These are phyloP conservation scores for Pseudonitzschia pungens DNA, from an alignment of 108 stramenopile genomes.

Conservation along the genomic window DNA sequence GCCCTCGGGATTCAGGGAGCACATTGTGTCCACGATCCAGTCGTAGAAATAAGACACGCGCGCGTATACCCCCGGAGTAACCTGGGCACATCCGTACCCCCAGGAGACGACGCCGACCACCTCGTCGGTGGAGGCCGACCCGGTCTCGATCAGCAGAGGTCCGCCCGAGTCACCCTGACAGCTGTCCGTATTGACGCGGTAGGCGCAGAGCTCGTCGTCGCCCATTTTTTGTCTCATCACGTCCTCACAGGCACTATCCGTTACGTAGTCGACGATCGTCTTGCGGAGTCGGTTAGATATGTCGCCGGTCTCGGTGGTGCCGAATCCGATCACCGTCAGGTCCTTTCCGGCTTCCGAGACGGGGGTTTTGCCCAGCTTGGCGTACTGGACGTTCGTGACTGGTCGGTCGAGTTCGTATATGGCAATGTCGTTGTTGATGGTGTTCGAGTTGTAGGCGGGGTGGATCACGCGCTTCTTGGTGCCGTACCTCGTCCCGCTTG, in stretches of 20 bases:
- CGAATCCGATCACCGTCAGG: constrained; percentile 31
- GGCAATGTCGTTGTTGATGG: not conserved
- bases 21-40: constrained; percentile 62
- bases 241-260: constrained; percentile 27
- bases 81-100: constrained; percentile 33
- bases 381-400: not conserved
- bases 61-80: constrained; percentile 59
- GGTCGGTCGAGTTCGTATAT: not conserved
- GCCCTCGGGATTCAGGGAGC: constrained; percentile 25
- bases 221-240: not conserved
- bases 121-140: not conserved
- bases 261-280: constrained; percentile 32
- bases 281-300: constrained; percentile 13
- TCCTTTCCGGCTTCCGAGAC: not conserved
- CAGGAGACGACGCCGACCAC: constrained; percentile 23
- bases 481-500: not conserved
- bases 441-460: not conserved
- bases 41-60: constrained; percentile 51
- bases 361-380: not conserved
- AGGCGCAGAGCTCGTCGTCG: constrained; percentile 41
- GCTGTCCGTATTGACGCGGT: not conserved
- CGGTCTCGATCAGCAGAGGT: constrained; percentile 35
- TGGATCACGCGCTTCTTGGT: constrained; percentile 2
- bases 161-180: constrained; percentile 29
- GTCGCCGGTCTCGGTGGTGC: constrained; percentile 1